Base-by-base conservation (phyloP, 352 stramenopile species). In the Phytophthora podocarpi region DNA sequence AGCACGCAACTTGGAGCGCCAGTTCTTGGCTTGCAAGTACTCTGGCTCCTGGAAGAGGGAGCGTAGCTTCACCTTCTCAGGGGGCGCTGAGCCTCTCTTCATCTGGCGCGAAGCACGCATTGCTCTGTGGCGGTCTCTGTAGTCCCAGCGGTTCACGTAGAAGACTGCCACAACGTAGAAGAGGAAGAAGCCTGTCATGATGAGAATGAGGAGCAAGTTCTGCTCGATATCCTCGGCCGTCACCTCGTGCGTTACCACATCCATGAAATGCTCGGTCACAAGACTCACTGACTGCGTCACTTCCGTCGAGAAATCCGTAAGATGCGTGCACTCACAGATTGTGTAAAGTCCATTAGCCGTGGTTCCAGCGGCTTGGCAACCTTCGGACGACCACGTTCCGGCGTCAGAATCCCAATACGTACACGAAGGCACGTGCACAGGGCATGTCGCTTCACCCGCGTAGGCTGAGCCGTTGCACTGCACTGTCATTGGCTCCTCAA, bases 271-370 rank as follows among this genome's bases (percentile, higher is more conserved):
- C 46, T 78, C 65, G 0, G 72, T 75, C 9, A 92, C 78, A 10
- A 82, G 61, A 21, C 68, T 72, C 12, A 89, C 28, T 2, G 82
- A 84, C 30, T 90, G 60, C n/a, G 75, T 64, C 5, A 90, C 74
- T 59, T 92, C 65, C 0, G 82, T 87, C 4, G 76, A 79, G 28
- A 92, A 92, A 45, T 92, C 82, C 0, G 82, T 92, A 31, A 92
- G 63, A 63, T 92, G 82, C 13, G 70, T 86, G 53, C 82, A 92
- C 41, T 86, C 74, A 42, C 82, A 92, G 24, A 90, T 85, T 23
- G 78, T 92, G 42, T 89, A 90, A n/a, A 80, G 62, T 1, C 76
- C 76, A 24, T 90, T 75, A 23, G 74, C 72, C 2, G 76, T 88
- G 8, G 74, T 88, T 11, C 76, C 80, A 7, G 73, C 75, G 7